Base-by-base conservation (phyloP, 2,329 filamentous ascomycete genomes). In the Botrytis galanthina region DNA sequence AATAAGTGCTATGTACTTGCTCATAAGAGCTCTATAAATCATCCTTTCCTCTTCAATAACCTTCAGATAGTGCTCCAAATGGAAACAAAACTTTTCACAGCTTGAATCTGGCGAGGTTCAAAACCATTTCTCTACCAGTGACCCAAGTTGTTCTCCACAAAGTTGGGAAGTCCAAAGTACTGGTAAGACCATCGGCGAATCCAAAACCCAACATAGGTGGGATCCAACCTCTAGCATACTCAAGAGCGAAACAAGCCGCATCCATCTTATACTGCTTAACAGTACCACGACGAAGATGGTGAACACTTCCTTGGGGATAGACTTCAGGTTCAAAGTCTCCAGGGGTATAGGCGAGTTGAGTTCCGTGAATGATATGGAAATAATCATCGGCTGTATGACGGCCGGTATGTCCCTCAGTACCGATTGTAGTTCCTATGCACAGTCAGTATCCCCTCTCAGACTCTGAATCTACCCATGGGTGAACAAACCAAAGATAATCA, bases 361-460 rank as follows among this genome's bases (percentile, higher is more conserved):
- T 89, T 78, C 94, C 94, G 48, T 86, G 86, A 46, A 97, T 87
- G 86, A 97, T 97, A 86, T 95, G 89, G 87, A 97, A 97, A 87
- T 96, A 97, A 86, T 97, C 94, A 84, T 97, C 93, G 26, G 94
- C 94, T 20, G 93, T 95, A 87, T 97, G 94, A 69, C 94, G 92
- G 76, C 94, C 94, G 1, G 90, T 89, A 86, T 97, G 94, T 75
- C 94, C 94, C 83, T 97, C 94, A 20, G 94, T 97, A 78, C 94
- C 94, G 78, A 95, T 84, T 16, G 93, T 87, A 1, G 92, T 93
- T 81, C 93, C 82, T 82, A 60, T 66, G 32, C n/a, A 37, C 18
- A n/a, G 48, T 72, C 7, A 72, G 72, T 48, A 32, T 54, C 26
- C 42, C 51, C 29, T 35, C 9, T 32, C 18, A 32, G n/a, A 39